Conservation (phyloP, 306 rosid genomes). For the Trifolium subterraneum region DNA sequence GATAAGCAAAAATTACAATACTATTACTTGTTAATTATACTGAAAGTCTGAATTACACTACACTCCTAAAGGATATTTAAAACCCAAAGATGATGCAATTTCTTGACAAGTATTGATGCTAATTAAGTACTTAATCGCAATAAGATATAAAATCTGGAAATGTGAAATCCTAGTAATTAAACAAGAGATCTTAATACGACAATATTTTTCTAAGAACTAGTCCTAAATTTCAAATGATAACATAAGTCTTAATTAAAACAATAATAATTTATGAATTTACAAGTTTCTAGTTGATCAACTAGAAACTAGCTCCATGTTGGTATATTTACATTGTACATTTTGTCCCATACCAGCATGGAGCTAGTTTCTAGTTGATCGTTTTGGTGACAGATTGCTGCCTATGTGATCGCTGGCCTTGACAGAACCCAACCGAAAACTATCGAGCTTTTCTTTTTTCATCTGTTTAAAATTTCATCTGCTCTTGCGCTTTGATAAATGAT, state of each 20-base stretch:
- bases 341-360: background rate
- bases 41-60: background rate
- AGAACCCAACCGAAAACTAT: background rate
- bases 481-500: background rate
- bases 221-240: background rate
- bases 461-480: background rate
- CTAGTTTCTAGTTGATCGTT: background rate
- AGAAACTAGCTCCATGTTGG: too few relatives aligned
- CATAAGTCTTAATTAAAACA: background rate
- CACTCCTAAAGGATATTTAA: background rate
- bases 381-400: background rate
- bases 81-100: background rate
- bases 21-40: background rate
- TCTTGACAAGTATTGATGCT: background rate
- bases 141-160: background rate
- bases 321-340: too few relatives aligned
- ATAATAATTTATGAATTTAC: background rate
- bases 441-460: background rate
- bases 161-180: too few relatives aligned
- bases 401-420: background rate
- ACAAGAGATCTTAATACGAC: background rate
- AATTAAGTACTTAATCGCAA: background rate
- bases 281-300: background rate
- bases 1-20: background rate
- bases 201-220: background rate